Percentiles rank a stretch among this genome's conserved stretches.
These are phyloP conservation scores for Termitomyces sp. DNA, from an alignment of 768 basidiomycete genomes.

Conservation along the genomic window DNA sequence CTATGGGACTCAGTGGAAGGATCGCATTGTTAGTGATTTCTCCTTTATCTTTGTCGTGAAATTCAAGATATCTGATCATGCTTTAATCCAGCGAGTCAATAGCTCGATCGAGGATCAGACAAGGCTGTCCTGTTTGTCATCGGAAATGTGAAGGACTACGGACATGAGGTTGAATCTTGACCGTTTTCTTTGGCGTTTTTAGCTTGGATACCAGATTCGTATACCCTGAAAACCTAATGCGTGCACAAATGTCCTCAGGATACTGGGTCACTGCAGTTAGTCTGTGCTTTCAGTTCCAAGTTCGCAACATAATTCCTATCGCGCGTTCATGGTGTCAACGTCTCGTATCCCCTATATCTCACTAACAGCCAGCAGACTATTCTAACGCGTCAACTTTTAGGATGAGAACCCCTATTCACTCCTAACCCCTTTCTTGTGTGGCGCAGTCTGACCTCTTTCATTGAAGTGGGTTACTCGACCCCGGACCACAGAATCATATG, in stretches of 20 bases:
- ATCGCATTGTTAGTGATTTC: slow-evolving; percentile 69
- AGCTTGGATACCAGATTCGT: slow-evolving; percentile 6
- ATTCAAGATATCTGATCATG: slow-evolving; percentile 6
- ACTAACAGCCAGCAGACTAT: not conserved
- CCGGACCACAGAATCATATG: slow-evolving; percentile 1
- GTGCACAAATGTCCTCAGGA: too few species aligned
- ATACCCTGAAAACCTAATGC: slow-evolving; percentile 1
- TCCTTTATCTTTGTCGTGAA: not conserved
- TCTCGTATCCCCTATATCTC: not conserved
- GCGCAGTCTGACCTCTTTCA: not conserved
- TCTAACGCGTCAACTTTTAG: not conserved
- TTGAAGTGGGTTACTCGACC: not conserved
- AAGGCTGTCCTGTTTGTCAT: slow-evolving; percentile 79
- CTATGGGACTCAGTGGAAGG: slow-evolving; percentile 57
- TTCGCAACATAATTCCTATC: not conserved
- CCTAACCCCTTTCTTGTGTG: not conserved
- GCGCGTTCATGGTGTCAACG: not conserved
- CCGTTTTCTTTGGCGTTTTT: slow-evolving; percentile 3
- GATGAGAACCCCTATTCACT: not conserved
- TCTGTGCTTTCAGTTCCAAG: not conserved
- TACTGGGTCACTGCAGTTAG: not conserved
- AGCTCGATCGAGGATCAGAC: slow-evolving; percentile 55
- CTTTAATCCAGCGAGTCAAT: slow-evolving; percentile 56
- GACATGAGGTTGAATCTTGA: slow-evolving; percentile 15
- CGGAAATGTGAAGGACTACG: slow-evolving; percentile 48